These are phyloP conservation scores for Scheffersomyces stipitis DNA, from an alignment of 805 yeast species.

Conservation along the genomic window DNA sequence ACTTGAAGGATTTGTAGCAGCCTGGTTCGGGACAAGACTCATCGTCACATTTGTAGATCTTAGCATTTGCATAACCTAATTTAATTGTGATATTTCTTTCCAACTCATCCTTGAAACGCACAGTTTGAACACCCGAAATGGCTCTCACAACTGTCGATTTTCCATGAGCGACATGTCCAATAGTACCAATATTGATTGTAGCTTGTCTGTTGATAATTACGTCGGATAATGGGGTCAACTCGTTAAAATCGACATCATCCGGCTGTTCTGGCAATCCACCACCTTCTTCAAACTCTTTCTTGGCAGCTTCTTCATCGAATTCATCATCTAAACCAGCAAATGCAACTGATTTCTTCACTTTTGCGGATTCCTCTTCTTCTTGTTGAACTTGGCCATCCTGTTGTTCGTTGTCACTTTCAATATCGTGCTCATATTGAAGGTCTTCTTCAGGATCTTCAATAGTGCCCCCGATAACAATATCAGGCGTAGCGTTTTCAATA, in stretches of 20 bases:
- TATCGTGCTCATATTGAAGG: conserved; percentile 53
- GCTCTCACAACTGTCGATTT: conserved; percentile 92
- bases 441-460: conserved; percentile 39
- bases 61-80: conserved; percentile 98
- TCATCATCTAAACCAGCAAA: conserved; percentile 73
- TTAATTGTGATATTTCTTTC: conserved; percentile 99
- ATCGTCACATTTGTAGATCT: conserved; percentile 90
- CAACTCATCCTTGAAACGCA: conserved; percentile 96
- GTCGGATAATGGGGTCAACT: conserved; percentile 84
- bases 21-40: conserved; percentile 89
- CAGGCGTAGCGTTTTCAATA: conserved; percentile 82
- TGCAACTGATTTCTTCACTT: conserved; percentile 70
- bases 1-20: conserved; percentile 90
- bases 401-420: conserved; percentile 46
- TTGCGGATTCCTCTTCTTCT: conserved; percentile 25
- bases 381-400: conserved; percentile 43
- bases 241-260: conserved; percentile 76
- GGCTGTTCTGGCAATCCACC: conserved; percentile 99
- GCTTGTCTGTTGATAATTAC: conserved; percentile 99
- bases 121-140: conserved; percentile 98
- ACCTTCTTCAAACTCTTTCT: conserved; percentile 91
- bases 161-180: conserved; percentile 96
- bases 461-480: conserved; percentile 69
- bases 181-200: conserved; percentile 96
- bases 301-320: conserved; percentile 72